Base-by-base conservation (phyloP, 2,329 filamentous ascomycete genomes). In the Cercospora nicotianae region DNA sequence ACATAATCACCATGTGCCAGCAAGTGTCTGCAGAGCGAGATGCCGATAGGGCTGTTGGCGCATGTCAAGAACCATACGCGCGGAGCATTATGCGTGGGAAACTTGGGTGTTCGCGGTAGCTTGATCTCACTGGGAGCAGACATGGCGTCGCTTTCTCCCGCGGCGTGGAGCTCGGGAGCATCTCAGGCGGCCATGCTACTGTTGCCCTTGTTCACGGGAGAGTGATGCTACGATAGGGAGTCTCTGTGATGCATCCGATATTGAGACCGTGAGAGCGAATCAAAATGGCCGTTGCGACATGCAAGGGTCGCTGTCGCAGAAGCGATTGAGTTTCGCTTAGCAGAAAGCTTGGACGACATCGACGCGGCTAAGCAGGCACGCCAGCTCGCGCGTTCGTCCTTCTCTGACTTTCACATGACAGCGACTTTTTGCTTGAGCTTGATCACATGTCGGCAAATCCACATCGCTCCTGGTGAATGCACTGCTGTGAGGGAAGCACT, bases 1-100 rank as follows among this genome's bases (percentile, higher is more conserved):
- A 96, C 91, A 78, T 91, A 94, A 80, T 98, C 95, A 60, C 95
- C 94, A 80, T 97, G 93, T n/a, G 88, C 88, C 59, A 98, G 89
- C 53, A 96, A 85, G 74, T 92, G 87, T 64, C 91, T 89, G 64
- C 93, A 91, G 67, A 97, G 86, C 57, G 92, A 90, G 68, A 97
- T 91, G 64, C 90, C 90, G 71, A 97, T 87, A 12, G 94, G 93
- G 39, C 93, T 94, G 68, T 94, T 87, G 36, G 92, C 92, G 67
- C 92, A 90, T 10, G 94, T 97, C 72, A 99, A 83, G 77, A 99
- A 89, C 95, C 95, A 98, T 75, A 94, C 92, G 76, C 94, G 90
- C 61, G 94, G 93, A 60, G 84, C 85, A 76, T 85, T 84, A 78
- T 89, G 87, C 31, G 83, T 81, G 51, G 87, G 87, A 72, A 89